phyloP scores from a whole-genome alignment of 2,329 filamentous ascomycete genomes.

The Penicillium crustosum region DNA sequence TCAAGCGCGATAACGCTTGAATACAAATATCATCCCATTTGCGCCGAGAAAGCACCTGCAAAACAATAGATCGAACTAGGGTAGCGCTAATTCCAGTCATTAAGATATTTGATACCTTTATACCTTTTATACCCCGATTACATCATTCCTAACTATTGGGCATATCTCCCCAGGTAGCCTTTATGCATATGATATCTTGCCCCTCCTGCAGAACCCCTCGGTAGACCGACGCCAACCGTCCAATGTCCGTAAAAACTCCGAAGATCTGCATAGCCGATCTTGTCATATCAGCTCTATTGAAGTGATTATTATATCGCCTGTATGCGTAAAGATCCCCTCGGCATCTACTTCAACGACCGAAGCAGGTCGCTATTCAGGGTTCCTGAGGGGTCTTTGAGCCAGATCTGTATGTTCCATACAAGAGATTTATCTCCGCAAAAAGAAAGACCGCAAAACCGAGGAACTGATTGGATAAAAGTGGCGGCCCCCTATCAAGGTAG shows the following conservation, averaged over 20 bases:
- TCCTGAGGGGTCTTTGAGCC: not conserved
- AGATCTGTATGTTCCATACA: slow-evolving; percentile 19
- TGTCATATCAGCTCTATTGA: not conserved
- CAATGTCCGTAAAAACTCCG: slow-evolving; percentile 23
- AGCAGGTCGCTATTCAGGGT: not conserved
- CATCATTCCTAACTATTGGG: not conserved
- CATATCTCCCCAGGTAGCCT: not conserved
- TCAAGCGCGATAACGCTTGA: too few species aligned
- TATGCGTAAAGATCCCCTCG: not conserved
- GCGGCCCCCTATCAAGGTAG: not conserved
- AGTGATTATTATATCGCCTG: not conserved
- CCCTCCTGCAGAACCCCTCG: slow-evolving; percentile 15
- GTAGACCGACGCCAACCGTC: slow-evolving; percentile 9
- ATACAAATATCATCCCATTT: not conserved
- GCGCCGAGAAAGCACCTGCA: not conserved
- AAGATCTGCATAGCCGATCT: slow-evolving; percentile 12
- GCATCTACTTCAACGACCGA: slow-evolving; percentile 15
- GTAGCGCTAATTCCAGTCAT: too few species aligned
- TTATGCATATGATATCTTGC: not conserved
- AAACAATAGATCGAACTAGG: not conserved
- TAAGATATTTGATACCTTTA: not conserved
- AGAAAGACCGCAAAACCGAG: slow-evolving; percentile 29
- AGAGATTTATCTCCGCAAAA: slow-evolving; percentile 3
- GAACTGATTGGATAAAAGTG: slow-evolving; percentile 28
- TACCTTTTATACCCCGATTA: not conserved